These are phyloP conservation scores for Sarocladiaceae sp. DNA, from an alignment of 2,329 filamentous ascomycete genomes.

Conservation along the genomic window DNA sequence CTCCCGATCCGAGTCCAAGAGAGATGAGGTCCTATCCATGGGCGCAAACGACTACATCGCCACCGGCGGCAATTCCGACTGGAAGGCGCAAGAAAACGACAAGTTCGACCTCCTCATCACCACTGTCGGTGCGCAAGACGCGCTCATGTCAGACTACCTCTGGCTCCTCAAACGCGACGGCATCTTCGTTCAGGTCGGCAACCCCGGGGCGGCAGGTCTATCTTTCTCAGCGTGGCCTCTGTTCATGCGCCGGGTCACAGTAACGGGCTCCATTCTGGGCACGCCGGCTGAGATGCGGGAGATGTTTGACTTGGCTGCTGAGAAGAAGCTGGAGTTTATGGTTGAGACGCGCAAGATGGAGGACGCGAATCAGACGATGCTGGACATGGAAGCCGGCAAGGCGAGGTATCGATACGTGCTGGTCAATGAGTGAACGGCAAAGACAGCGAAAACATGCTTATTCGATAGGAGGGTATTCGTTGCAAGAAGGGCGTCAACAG, in stretches of 20 bases:
- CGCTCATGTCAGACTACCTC: conserved; percentile 58
- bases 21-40: conserved; percentile 47
- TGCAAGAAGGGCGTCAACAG: too few relatives aligned
- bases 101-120: conserved; percentile 53
- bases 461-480: too few relatives aligned
- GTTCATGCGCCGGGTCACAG: conserved; percentile 45
- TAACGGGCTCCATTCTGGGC: conserved; percentile 41
- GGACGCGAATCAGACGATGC: conserved; percentile 42
- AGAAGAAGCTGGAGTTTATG: conserved; percentile 47
- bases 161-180: conserved; percentile 51
- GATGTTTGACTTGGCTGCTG: conserved; percentile 51
- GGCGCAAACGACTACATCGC: conserved; percentile 46
- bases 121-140: conserved; percentile 43
- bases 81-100: conserved; percentile 43
- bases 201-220: conserved; percentile 18
- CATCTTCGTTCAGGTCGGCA: conserved; percentile 58
- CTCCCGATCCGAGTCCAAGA: conserved; percentile 46
- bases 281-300: conserved; percentile 50
- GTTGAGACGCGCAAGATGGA: conserved; percentile 44
- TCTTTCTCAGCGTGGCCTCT: conserved; percentile 33
- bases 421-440: conserved; percentile 25
- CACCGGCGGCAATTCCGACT: conserved; percentile 42
- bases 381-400: conserved; percentile 46
- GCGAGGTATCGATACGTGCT: conserved; percentile 36
- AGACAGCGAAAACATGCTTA: too few relatives aligned